A percentile compares a stretch with the other conserved stretches of the same genome.
Conservation (phyloP, 805 yeast genomes). For the Candida oleophila region DNA sequence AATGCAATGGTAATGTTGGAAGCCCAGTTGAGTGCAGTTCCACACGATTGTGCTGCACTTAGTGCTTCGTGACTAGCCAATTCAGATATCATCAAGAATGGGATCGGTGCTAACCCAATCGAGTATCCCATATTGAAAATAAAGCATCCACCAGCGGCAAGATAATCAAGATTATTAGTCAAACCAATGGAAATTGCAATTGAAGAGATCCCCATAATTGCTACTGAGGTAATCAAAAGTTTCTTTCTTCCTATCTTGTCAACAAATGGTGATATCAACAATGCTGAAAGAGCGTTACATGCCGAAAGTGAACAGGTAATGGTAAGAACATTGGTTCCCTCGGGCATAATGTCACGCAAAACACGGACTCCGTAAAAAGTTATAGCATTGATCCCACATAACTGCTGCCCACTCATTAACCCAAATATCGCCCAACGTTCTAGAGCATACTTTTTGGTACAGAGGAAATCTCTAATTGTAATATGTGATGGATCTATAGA, state of each 20-base stretch:
- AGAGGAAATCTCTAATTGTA: slow-evolving; percentile 20
- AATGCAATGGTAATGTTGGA: slow-evolving; percentile 32
- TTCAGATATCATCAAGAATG: slow-evolving; percentile 38
- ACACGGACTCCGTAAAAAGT: slow-evolving; percentile 88
- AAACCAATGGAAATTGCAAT: slow-evolving; percentile 27
- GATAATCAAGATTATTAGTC: slow-evolving; percentile 10
- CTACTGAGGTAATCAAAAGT: slow-evolving; percentile 25
- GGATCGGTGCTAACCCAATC: slow-evolving; percentile 37
- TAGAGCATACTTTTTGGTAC: slow-evolving; percentile 15
- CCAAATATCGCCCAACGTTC: slow-evolving; percentile 30
- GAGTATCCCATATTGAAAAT: slow-evolving; percentile 33
- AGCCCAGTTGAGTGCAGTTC: slow-evolving; percentile 34
- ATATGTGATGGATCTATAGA: slow-evolving; percentile 29
- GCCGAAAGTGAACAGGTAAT: slow-evolving; percentile 74
- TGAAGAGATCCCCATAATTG: slow-evolving; percentile 22
- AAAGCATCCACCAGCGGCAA: slow-evolving; percentile 28
- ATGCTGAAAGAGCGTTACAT: slow-evolving; percentile 69
- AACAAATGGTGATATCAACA: slow-evolving; percentile 64
- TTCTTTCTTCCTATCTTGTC: slow-evolving; percentile 71
- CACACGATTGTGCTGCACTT: slow-evolving; percentile 34
- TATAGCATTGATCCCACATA: slow-evolving; percentile 84
- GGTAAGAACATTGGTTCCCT: slow-evolving; percentile 50
- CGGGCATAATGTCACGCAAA: slow-evolving; percentile 63
- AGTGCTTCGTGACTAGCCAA: slow-evolving; percentile 32
- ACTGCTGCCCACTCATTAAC: slow-evolving; percentile 39